Conservation (phyloP, 495 filamentous ascomycete genomes). For the Thozetella sp. region DNA sequence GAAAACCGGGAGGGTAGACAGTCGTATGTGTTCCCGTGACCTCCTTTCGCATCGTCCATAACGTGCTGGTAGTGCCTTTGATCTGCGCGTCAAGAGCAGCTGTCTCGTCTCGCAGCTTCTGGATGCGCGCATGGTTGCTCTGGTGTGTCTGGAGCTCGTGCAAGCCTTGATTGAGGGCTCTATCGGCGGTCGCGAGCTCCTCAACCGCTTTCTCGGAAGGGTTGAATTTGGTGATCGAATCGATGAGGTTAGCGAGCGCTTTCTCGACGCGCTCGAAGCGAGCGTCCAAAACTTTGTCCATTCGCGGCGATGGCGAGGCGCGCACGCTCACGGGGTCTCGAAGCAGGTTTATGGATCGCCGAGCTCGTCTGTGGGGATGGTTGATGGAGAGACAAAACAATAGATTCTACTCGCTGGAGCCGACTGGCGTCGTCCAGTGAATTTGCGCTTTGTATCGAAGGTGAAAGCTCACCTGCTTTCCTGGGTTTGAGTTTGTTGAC, state of each 20-base stretch:
- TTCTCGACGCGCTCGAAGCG: conserved; percentile 71
- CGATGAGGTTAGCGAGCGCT: conserved; percentile 65
- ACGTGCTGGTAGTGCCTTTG: conserved; percentile 55
- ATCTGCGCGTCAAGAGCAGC: conserved; percentile 61
- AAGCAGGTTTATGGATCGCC: not conserved
- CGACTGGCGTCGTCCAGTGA: too few species aligned
- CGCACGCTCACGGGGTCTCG: not conserved
- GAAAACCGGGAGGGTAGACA: conserved; percentile 36
- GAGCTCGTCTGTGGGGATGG: too few species aligned
- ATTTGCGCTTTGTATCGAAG: too few species aligned
- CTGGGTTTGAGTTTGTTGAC: too few species aligned
- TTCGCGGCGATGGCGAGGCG: conserved; percentile 19
- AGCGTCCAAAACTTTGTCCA: conserved; percentile 60
- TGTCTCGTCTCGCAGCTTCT: conserved; percentile 61
- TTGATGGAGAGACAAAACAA: too few species aligned
- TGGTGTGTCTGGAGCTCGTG: conserved; percentile 70
- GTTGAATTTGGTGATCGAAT: conserved; percentile 78
- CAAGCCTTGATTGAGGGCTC: conserved; percentile 59
- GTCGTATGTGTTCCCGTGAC: conserved; percentile 61
- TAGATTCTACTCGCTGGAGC: too few species aligned
- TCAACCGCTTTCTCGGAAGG: conserved; percentile 64
- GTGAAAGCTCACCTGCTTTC: too few species aligned
- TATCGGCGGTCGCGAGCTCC: conserved; percentile 69
- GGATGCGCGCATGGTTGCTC: conserved; percentile 63
- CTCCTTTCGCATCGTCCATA: conserved; percentile 69